Evolutionary conservation across 2,329 filamentous ascomycete genomes (phyloP).

Genomic region (Didymellaceae sp.): DNA sequence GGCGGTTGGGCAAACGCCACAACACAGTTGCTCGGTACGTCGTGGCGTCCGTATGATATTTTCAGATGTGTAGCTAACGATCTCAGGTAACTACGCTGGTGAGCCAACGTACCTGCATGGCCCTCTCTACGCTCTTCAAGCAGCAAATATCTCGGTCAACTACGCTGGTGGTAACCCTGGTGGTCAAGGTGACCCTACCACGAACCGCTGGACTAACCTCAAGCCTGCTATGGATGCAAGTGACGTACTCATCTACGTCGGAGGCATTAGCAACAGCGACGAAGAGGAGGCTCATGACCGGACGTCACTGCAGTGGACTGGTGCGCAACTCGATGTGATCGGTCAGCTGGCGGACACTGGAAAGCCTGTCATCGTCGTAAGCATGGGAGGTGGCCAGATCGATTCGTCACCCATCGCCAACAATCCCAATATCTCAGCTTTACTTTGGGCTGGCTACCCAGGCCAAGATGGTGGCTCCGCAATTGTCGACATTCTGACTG

Average conservation of each 20-base stretch:
- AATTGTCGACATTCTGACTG: constrained; percentile 62
- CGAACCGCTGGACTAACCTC: constrained; percentile 28
- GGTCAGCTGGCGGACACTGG: constrained; percentile 53
- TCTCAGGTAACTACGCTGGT: constrained; percentile 63
- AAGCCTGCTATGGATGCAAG: constrained; percentile 35
- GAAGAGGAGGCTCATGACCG: constrained; percentile 63
- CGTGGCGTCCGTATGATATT: not conserved
- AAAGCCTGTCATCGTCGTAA: constrained; percentile 61
- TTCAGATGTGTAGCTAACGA: not conserved
- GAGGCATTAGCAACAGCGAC: constrained; percentile 61
- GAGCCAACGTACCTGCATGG: constrained; percentile 62
- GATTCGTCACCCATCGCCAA: constrained; percentile 59
- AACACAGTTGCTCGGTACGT: constrained; percentile 60
- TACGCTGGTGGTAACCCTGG: constrained; percentile 34
- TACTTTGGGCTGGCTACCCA: constrained; percentile 67
- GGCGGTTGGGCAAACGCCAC: constrained; percentile 64
- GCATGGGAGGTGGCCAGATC: constrained; percentile 61
- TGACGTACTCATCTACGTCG: constrained; percentile 63
- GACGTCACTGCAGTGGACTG: constrained; percentile 59
- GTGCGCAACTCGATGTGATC: constrained; percentile 60
- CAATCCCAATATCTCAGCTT: constrained; percentile 56
- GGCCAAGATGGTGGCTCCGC: constrained; percentile 66
- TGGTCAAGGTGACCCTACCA: constrained; percentile 39
- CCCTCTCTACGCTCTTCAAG: constrained; percentile 60
- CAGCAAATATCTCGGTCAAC: constrained; percentile 50